Evolutionary conservation across 768 basidiomycete species (phyloP), one percentile per base, ranked within the genome.

Genomic region (Trametes villosa): DNA sequence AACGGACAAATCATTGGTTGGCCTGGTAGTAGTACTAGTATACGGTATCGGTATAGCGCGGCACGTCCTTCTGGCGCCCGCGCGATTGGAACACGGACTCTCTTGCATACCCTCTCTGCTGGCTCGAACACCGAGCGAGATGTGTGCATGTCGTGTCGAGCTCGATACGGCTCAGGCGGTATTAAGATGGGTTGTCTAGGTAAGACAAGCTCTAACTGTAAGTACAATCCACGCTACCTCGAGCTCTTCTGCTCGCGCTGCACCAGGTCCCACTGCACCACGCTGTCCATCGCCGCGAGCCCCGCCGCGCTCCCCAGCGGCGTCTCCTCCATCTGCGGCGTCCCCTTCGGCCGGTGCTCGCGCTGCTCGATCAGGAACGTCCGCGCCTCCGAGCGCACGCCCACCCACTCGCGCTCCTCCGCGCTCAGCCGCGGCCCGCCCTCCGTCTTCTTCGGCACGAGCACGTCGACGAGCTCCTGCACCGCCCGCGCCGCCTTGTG

Each of bases 401-500:
- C 53, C n/a, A 40, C 40, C 68, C 69, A 70, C 46, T 44, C 45
- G 41, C 52, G 50, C 50, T 63, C 50, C 56, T 69, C 71, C 41
- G 41, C 42, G 4, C 42, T 24, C 15, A 58, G 38, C 27, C 9
- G 53, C 57, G 59, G 38, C 57, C 53, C 38, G 51, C 44, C 13
- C 46, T 61, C 31, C 66, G 56, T 52, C 68, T 49, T 63, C 66
- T 45, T 72, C 20, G 80, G 77, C 13, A 76, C 57, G 5, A 86
- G 64, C 1, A 79, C 77, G 31, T 75, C 69, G 4, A 83, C 79
- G 30, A 89, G 75, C 63, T 85, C 86, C 13, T 75, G 71, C 76
- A 70, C 77, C 77, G 69, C 83, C 83, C 2, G 42, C 72, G 54
- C 70, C 62, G 58, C 63, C 66, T 59, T 68, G 27, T 47, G 30